Evolutionary conservation across 805 yeast species (phyloP).

Genomic region (Ogataea haglerorum): DNA sequence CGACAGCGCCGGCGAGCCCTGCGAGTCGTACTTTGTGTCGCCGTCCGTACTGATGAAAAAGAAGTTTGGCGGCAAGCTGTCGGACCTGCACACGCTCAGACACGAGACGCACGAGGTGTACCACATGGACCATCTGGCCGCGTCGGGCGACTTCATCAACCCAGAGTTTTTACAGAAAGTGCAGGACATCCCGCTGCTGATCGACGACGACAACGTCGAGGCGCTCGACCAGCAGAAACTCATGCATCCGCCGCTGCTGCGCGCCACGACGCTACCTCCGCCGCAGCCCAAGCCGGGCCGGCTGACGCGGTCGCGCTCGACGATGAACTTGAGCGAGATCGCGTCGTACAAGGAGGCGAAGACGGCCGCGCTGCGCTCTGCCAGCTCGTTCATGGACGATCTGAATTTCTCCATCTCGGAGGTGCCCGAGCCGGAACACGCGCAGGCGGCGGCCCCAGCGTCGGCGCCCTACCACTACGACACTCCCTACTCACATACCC

Average conservation of each 20-base stretch:
- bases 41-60: conserved; percentile 30
- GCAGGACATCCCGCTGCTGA: conserved; percentile 20
- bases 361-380: conserved; percentile 26
- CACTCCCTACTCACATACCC: conserved; percentile 4
- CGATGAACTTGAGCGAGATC: conserved; percentile 52
- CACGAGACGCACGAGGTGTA: conserved; percentile 6
- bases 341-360: conserved; percentile 37
- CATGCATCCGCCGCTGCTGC: conserved; percentile 10
- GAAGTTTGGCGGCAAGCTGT: conserved; percentile 30
- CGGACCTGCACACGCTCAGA: conserved; percentile 16
- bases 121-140: conserved; percentile 3
- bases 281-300: conserved; percentile 14
- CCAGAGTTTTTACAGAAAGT: conserved; percentile 20
- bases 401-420: conserved; percentile 16
- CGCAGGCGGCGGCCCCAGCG: conserved; percentile 2
- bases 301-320: conserved; percentile 44
- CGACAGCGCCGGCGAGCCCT: conserved; percentile 8
- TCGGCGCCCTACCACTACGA: conserved; percentile 8
- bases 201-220: conserved; percentile 25
- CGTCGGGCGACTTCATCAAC: conserved; percentile 16
- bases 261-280: conserved; percentile 18
- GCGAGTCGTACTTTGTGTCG: conserved; percentile 20
- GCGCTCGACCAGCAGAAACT: conserved; percentile 25
- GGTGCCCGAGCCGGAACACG: conserved; percentile 6
- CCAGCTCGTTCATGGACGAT: conserved; percentile 12